phyloP scores from a whole-genome alignment of 169 alveolate species.

The Plasmodium berghei region DNA sequence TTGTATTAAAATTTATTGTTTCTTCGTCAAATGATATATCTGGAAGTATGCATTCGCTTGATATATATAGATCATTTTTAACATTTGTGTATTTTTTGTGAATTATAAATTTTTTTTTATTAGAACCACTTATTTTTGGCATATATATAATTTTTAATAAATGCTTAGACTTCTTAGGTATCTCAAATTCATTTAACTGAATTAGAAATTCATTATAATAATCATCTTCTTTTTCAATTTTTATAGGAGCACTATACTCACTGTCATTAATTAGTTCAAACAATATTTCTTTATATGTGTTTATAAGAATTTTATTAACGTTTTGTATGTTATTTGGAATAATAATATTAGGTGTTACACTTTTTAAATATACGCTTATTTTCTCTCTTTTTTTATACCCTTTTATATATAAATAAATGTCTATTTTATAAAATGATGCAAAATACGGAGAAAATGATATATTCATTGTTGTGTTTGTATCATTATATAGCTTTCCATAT shows the following conservation, averaged over 20 bases:
- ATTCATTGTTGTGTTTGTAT: constrained; percentile 32
- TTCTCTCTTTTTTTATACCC: constrained; percentile 62
- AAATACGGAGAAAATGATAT: constrained; percentile 23
- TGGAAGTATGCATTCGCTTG: constrained; percentile 38
- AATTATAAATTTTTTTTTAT: constrained; percentile 40
- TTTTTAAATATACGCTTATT: constrained; percentile 40
- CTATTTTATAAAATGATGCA: constrained; percentile 72
- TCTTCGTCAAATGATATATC: constrained; percentile 34
- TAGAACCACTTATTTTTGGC: constrained; percentile 30
- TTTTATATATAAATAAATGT: constrained; percentile 43
- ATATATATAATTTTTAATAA: constrained; percentile 21
- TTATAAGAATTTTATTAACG: constrained; percentile 35
- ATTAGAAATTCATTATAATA: constrained; percentile 39
- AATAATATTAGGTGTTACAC: constrained; percentile 64
- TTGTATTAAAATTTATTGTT: constrained; percentile 39
- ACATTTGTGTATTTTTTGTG: constrained; percentile 69
- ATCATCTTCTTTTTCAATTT: constrained; percentile 52
- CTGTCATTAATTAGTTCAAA: constrained; percentile 47
- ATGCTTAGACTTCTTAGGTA: constrained; percentile 30
- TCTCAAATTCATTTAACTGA: constrained; percentile 3
- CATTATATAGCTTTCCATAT: constrained; percentile 29
- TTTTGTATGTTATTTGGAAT: constrained; percentile 10
- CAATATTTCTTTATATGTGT: constrained; percentile 25
- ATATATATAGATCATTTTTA: constrained; percentile 14
- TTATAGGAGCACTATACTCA: constrained; percentile 13